These are phyloP conservation scores for Coniochaeta ligniaria DNA, from an alignment of 2,329 filamentous ascomycete genomes.

Conservation along the genomic window DNA sequence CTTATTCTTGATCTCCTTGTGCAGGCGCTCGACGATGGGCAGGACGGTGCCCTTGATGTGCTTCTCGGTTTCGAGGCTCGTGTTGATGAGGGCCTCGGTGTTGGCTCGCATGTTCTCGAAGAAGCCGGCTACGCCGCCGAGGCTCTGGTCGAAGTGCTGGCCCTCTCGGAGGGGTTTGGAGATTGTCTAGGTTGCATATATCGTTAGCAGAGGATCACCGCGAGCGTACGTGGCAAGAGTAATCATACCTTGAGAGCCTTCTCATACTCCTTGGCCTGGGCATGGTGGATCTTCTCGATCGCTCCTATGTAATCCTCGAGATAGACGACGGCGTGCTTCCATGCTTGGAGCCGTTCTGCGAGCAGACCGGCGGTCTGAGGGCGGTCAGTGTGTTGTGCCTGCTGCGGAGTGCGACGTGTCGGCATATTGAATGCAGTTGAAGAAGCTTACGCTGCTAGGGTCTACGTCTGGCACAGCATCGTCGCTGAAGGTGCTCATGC, in stretches of 20 bases:
- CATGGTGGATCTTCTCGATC: slow-evolving; percentile 79
- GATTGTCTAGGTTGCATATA: slow-evolving; percentile 53
- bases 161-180: slow-evolving; percentile 80
- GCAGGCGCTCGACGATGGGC: slow-evolving; percentile 81
- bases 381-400: not conserved
- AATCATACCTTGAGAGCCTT: slow-evolving; percentile 71
- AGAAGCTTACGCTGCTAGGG: slow-evolving; percentile 44
- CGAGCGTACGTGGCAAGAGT: not conserved
- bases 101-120: slow-evolving; percentile 94
- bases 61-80: slow-evolving; percentile 86
- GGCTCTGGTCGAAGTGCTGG: slow-evolving; percentile 83
- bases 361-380: slow-evolving; percentile 69
- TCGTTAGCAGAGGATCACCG: not conserved
- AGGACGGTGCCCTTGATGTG: slow-evolving; percentile 79
- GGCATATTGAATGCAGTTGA: not conserved
- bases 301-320: slow-evolving; percentile 83
- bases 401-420: not conserved
- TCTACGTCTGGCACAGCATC: slow-evolving; percentile 53
- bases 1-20: slow-evolving; percentile 96
- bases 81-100: slow-evolving; percentile 83
- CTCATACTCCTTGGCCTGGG: slow-evolving; percentile 90
- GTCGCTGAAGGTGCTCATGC: slow-evolving; percentile 40
- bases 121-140: slow-evolving; percentile 82
- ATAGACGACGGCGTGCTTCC: slow-evolving; percentile 90
- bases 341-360: slow-evolving; percentile 81